phyloP scores from a whole-genome alignment of 352 stramenopile species.

The Phytophthora melonis region DNA sequence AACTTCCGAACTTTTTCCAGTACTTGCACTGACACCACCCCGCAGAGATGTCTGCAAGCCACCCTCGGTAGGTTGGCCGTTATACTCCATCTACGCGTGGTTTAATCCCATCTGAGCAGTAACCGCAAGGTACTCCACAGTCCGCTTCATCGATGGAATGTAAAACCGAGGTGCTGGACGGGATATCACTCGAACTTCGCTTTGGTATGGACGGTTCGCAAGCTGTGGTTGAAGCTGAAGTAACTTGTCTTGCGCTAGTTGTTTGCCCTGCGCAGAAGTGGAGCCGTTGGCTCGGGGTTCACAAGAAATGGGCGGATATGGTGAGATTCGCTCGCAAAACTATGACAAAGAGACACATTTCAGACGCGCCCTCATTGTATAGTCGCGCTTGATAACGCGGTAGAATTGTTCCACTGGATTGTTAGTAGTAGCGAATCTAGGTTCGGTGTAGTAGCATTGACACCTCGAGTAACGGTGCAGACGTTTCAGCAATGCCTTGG shows the following conservation, averaged over 20 bases:
- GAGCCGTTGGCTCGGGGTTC: neutral
- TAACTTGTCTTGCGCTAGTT: neutral
- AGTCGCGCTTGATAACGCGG: neutral
- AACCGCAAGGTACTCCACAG: conserved; percentile 6
- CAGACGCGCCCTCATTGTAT: too few relatives aligned
- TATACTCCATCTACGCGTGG: conserved; percentile 14
- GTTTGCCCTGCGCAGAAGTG: neutral
- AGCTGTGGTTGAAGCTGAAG: neutral
- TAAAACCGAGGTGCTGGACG: neutral
- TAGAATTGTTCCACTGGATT: neutral
- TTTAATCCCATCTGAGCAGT: conserved; percentile 12
- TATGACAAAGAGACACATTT: too few relatives aligned
- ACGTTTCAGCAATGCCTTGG: too few relatives aligned
- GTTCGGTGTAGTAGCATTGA: neutral
- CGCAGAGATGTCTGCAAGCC: conserved; percentile 2
- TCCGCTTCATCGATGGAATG: neutral
- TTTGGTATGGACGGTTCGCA: neutral
- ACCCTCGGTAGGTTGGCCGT: neutral
- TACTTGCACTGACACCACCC: conserved; percentile 13
- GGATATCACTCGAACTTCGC: neutral
- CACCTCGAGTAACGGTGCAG: too few relatives aligned
- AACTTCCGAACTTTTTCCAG: conserved; percentile 20
- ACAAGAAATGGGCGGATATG: neutral
- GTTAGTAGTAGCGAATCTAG: neutral
- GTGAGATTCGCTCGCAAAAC: too few relatives aligned